Evolutionary conservation across 371 early-diverging fungal species (phyloP).

Genomic region (Mortierella sp.): DNA sequence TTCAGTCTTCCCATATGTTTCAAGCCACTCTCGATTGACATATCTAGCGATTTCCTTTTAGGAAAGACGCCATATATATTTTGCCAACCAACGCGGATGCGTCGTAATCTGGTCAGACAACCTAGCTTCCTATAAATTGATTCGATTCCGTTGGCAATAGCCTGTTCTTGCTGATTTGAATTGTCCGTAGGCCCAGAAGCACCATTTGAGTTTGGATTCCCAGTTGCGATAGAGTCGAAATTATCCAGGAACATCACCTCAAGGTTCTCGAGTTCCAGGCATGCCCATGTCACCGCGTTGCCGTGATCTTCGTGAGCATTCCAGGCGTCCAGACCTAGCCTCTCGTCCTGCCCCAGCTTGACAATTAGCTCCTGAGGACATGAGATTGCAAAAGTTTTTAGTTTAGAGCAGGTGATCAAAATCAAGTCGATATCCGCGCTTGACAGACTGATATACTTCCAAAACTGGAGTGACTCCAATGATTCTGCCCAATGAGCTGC

Average conservation of each 20-base stretch:
- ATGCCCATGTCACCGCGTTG: background rate
- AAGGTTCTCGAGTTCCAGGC: background rate
- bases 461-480: background rate
- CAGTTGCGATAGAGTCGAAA: background rate
- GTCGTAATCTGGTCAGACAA: background rate
- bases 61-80: background rate
- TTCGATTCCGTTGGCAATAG: background rate
- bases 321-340: background rate
- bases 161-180: background rate
- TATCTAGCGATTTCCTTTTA: background rate
- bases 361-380: background rate
- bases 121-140: background rate
- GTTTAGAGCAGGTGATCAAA: background rate
- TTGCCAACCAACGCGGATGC: background rate
- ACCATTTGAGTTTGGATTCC: background rate
- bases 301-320: background rate
- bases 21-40: constrained; percentile 10
- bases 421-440: background rate
- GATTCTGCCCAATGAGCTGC: background rate
- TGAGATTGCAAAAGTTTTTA: background rate
- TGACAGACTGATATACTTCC: background rate
- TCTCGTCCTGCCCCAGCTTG: no score
- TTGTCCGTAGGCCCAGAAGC: background rate
- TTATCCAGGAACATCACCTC: background rate
- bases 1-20: constrained; percentile 4